Evolutionary conservation across 306 rosid species (phyloP), one percentile per base, ranked within the genome.

Genomic region (Luffa aegyptiaca): DNA sequence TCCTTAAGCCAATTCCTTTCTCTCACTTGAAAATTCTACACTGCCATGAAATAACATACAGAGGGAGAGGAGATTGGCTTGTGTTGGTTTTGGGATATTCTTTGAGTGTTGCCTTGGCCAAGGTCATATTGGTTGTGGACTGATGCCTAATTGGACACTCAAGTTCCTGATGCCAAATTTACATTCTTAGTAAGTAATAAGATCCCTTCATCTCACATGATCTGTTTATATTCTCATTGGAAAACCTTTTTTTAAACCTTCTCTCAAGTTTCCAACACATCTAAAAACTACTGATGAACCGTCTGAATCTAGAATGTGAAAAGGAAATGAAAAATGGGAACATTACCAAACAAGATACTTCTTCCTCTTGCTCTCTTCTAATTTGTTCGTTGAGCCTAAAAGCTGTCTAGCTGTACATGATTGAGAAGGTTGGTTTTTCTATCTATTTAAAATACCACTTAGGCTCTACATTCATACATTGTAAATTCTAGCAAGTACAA

Each of bases 31-130:
- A 66, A 48, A 66, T 12, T 31, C 41, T 58, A 31, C 12, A 45
- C 2, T 56, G 21, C 7, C 31, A 37, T 56, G 53, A 79, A 21
- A 79, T 64, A 62, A 62, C 5, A 64, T 18, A 57, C n/a, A 18
- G 35, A 49, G 20, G 6, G 51, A 45, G 68, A 61, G 16, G 82
- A 80, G 63, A 14, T 85, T 90, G 81, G 85, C 85, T 78, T 84
- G 42, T 65, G 17, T 57, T 26, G 82, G 85, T 46, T 86, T 88
- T 87, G 90, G 97, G 87, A 90, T 83, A 85, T 94, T 84, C 98
- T 81, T 92, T 83, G 95, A 88, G 96, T 95, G 97, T 84, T 64
- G 84, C 77, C 80, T 80, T 49, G 41, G 56, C 72, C 57, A 6
- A 53, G 41, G 80, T 81, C 71, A 82, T 80, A 79, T 71, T 71